Evolutionary conservation across 805 yeast species (phyloP).

Genomic region (Zygoascus biomembranicola): DNA sequence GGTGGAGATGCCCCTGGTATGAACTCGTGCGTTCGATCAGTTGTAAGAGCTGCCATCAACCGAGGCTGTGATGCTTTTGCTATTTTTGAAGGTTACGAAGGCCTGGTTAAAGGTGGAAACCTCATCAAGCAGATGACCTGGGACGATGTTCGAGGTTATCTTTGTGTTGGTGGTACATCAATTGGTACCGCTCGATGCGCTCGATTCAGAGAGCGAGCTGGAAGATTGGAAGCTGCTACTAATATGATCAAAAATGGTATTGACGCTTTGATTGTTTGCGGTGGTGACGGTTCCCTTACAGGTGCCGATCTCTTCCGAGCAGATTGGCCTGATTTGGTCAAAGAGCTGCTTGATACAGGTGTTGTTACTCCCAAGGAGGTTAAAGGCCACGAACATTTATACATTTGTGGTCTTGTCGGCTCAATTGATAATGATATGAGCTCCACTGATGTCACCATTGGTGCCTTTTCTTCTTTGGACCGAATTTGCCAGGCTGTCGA

Average conservation of each 20-base stretch:
- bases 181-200: conserved; percentile 94
- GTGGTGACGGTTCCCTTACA: conserved; percentile 97
- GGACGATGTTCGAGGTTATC: conserved; percentile 93
- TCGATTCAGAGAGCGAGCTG: conserved; percentile 77
- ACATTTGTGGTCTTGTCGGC: conserved; percentile 91
- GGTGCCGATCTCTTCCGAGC: conserved; percentile 93
- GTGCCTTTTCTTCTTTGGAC: conserved; percentile 89
- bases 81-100: conserved; percentile 90
- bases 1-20: conserved; percentile 99
- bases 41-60: conserved; percentile 84
- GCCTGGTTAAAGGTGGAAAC: conserved; percentile 81
- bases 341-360: conserved; percentile 54
- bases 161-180: conserved; percentile 87
- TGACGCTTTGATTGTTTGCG: conserved; percentile 92
- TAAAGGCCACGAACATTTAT: conserved; percentile 58
- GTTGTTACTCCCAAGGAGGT: conserved; percentile 51
- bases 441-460: conserved; percentile 91
- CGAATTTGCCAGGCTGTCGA: conserved; percentile 92
- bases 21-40: conserved; percentile 94
- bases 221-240: conserved; percentile 75
- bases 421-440: conserved; percentile 98
- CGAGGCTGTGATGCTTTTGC: conserved; percentile 87
- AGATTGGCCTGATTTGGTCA: conserved; percentile 88
- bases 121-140: conserved; percentile 71
- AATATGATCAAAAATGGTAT: conserved; percentile 82